Conservation (phyloP, 495 filamentous ascomycete species). For the Recurvomyces mirabilis region DNA sequence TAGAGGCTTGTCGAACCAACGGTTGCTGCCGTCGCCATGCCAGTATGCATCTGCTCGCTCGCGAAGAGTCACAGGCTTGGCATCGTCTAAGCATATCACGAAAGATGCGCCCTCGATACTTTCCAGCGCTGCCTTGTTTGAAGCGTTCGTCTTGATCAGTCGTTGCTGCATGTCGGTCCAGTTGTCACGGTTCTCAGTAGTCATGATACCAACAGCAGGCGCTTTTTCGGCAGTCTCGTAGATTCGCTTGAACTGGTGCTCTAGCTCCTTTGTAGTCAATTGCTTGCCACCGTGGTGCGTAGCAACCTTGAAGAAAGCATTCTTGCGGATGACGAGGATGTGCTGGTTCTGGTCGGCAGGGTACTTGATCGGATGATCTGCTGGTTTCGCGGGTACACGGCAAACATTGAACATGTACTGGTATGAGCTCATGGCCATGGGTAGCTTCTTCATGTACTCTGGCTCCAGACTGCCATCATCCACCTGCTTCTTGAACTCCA, state of each 20-base stretch:
- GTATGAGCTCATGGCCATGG: slow-evolving; percentile 95
- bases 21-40: slow-evolving; percentile 92
- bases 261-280: slow-evolving; percentile 76
- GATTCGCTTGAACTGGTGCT: slow-evolving; percentile 75
- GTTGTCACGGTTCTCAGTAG: slow-evolving; percentile 80
- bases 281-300: slow-evolving; percentile 66
- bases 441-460: slow-evolving; percentile 92
- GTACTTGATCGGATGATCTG: slow-evolving; percentile 79
- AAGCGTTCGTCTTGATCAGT: slow-evolving; percentile 60
- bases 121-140: slow-evolving; percentile 64
- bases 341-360: slow-evolving; percentile 63
- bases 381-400: slow-evolving; percentile 71
- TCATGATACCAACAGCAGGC: slow-evolving; percentile 73
- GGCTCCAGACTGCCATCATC: slow-evolving; percentile 77
- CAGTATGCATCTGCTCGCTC: slow-evolving; percentile 95
- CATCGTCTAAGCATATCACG: slow-evolving; percentile 87
- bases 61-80: slow-evolving; percentile 82
- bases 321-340: slow-evolving; percentile 82
- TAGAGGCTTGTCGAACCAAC: slow-evolving; percentile 96
- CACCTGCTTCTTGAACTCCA: slow-evolving; percentile 91
- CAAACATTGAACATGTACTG: slow-evolving; percentile 98
- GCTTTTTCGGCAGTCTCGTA: slow-evolving; percentile 62
- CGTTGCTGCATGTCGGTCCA: slow-evolving; percentile 75
- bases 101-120: slow-evolving; percentile 87
- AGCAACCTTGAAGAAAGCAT: slow-evolving; percentile 85